Conservation (phyloP, 1,284 basidiomycete genomes). For the Ustilago xerochloae region DNA sequence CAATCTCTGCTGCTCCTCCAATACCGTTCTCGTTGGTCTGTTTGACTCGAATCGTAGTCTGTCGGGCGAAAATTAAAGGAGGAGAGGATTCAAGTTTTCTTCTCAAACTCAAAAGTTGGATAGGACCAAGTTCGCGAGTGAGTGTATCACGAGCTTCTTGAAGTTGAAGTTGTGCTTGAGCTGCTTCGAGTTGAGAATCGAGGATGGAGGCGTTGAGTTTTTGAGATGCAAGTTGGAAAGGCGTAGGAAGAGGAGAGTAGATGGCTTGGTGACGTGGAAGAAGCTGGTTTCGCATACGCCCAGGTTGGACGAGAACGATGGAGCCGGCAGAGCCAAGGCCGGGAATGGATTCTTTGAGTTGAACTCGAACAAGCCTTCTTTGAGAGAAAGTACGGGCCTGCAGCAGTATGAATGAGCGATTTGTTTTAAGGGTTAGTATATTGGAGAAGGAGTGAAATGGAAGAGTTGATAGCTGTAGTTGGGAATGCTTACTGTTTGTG, state of each 20-base stretch:
- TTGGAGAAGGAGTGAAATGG: neutral
- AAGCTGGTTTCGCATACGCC: constrained; percentile 49
- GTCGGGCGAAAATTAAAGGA: constrained; percentile 25
- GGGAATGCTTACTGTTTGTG: constrained; percentile 33
- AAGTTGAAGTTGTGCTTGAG: constrained; percentile 12
- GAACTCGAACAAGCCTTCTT: constrained; percentile 48
- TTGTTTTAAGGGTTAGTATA: no score
- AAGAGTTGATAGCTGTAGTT: neutral
- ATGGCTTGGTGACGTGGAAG: constrained; percentile 29
- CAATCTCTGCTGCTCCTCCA: neutral
- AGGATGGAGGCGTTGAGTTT: constrained; percentile 19
- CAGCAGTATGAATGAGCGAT: neutral
- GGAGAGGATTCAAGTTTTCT: constrained; percentile 38
- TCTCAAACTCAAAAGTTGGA: constrained; percentile 42
- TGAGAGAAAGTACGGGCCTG: constrained; percentile 45
- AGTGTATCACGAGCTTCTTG: constrained; percentile 33
- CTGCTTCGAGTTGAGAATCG: constrained; percentile 27
- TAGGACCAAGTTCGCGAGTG: constrained; percentile 28
- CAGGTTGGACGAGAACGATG: constrained; percentile 42
- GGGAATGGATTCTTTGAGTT: constrained; percentile 20
- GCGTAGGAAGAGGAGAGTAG: constrained; percentile 41
- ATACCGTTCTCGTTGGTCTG: neutral
- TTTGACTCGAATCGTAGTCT: constrained; percentile 31
- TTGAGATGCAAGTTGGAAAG: constrained; percentile 21
- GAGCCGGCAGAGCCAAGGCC: constrained; percentile 34